Percentiles rank a stretch among this genome's conserved stretches.
These are phyloP conservation scores for Cupressus sempervirens DNA, from an alignment of 75 land plant genomes.

Conservation along the genomic window DNA sequence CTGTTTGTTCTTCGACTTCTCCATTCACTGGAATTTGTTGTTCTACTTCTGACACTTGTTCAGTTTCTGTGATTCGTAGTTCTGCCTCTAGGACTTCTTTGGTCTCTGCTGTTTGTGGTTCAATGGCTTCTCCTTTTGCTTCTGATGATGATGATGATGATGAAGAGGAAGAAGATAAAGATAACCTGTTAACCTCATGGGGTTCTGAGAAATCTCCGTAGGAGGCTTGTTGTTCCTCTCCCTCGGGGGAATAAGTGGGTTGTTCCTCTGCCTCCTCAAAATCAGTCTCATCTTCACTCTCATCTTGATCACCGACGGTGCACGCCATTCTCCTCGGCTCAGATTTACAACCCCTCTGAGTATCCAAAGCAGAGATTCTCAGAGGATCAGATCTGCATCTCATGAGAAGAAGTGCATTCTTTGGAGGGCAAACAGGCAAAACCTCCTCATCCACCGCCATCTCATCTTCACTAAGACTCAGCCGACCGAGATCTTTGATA, in stretches of 20 bases:
- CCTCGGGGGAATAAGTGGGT: background rate
- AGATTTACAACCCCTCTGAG: slow-evolving; percentile 62
- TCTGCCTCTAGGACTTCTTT: background rate
- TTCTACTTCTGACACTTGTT: background rate
- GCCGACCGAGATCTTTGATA: background rate
- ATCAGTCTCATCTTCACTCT: slow-evolving; percentile 11
- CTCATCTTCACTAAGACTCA: slow-evolving; percentile 5
- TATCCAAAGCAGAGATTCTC: slow-evolving; percentile 48
- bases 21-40: background rate
- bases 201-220: background rate
- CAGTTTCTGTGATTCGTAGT: background rate
- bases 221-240: background rate
- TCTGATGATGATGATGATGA: background rate
- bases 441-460: slow-evolving; percentile 5
- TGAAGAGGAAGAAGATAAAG: no score
- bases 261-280: slow-evolving; percentile 8
- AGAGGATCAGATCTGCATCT: slow-evolving; percentile 77
- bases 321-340: slow-evolving; percentile 62
- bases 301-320: slow-evolving; percentile 29
- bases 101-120: slow-evolving; percentile 10
- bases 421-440: slow-evolving; percentile 53
- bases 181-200: background rate
- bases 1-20: background rate
- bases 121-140: background rate
- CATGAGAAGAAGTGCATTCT: slow-evolving; percentile 72